These are phyloP conservation scores for Blastocystis hominis DNA, from an alignment of 352 stramenopile genomes.

Conservation along the genomic window DNA sequence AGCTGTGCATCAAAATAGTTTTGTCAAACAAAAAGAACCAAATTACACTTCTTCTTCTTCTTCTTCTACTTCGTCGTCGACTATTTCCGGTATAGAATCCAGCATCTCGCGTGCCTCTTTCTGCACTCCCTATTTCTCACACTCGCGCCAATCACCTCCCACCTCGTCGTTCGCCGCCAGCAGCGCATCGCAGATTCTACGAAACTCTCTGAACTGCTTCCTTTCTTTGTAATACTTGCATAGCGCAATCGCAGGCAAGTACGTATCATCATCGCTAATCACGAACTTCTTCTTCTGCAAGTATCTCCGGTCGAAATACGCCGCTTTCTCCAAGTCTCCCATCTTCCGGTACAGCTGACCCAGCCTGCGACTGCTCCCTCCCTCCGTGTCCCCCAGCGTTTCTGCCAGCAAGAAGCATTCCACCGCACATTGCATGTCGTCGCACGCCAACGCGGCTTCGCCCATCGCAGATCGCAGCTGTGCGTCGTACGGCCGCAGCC, in stretches of 20 bases:
- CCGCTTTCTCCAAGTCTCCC: neutral
- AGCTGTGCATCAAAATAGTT: conserved; percentile 32
- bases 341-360: neutral
- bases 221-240: conserved; percentile 17
- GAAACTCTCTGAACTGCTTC: neutral
- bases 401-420: conserved; percentile 18
- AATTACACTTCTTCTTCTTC: neutral
- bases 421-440: neutral
- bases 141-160: neutral
- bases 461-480: conserved; percentile 4
- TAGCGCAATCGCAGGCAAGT: neutral
- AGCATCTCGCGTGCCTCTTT: neutral
- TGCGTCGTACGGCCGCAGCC: neutral
- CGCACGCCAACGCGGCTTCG: neutral
- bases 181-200: neutral
- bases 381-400: neutral
- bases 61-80: neutral
- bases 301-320: neutral
- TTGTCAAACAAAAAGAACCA: neutral
- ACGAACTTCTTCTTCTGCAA: neutral
- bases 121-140: neutral
- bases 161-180: conserved; percentile 14
- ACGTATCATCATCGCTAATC: neutral
- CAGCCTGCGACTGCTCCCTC: neutral
- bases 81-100: neutral